These are phyloP conservation scores for Manihot esculenta DNA, from an alignment of 441 rosid genomes.

Conservation along the genomic window DNA sequence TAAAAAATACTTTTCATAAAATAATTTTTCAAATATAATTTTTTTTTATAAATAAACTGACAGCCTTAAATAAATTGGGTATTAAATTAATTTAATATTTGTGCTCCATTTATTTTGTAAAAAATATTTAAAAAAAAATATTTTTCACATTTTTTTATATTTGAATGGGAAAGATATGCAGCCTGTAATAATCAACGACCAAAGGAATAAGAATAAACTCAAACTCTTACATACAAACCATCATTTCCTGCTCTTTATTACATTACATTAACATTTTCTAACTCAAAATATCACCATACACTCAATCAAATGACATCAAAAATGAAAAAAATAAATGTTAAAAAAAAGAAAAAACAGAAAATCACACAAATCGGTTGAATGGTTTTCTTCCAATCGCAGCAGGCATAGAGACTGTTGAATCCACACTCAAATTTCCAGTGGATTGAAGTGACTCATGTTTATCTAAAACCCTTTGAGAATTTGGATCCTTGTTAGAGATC, in stretches of 20 bases:
- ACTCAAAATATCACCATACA: slow-evolving; percentile 41
- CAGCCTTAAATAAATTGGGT: no score
- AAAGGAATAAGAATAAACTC: background rate
- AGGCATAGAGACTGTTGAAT: slow-evolving; percentile 79
- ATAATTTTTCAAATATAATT: no score
- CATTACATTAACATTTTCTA: slow-evolving; percentile 39
- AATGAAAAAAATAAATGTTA: slow-evolving; percentile 7
- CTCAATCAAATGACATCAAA: slow-evolving; percentile 41
- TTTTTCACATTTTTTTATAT: no score
- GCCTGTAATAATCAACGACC: background rate
- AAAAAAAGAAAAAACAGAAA: slow-evolving; percentile 10
- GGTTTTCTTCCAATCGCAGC: slow-evolving; percentile 71
- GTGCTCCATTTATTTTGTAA: no score
- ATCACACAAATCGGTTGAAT: slow-evolving; percentile 97
- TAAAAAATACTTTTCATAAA: no score
- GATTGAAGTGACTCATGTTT: slow-evolving; percentile 45
- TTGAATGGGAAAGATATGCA: background rate
- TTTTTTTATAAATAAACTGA: no score
- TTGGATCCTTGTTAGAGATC: slow-evolving; percentile 56
- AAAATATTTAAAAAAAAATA: no score
- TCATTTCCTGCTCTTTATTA: slow-evolving; percentile 36
- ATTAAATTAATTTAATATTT: no score
- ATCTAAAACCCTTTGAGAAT: slow-evolving; percentile 45
- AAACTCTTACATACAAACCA: slow-evolving; percentile 30
- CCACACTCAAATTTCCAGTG: slow-evolving; percentile 52